Conservation (phyloP, 371 early-diverging fungal genomes). For the Encephalitozoon hellem region DNA sequence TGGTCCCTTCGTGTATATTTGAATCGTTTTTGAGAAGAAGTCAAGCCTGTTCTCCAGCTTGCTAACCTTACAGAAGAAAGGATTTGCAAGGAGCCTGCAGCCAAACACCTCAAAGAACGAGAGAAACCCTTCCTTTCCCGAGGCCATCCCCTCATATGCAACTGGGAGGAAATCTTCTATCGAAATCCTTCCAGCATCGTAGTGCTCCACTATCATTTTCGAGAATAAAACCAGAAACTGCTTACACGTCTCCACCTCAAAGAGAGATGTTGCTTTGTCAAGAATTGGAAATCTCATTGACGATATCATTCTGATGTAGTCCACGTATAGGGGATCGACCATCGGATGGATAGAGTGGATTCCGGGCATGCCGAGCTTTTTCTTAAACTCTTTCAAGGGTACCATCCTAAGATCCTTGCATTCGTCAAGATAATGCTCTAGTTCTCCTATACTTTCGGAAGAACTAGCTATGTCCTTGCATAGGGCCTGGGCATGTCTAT, state of each 20-base stretch:
- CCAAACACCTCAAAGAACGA: conserved; percentile 8
- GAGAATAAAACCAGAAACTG: conserved; percentile 15
- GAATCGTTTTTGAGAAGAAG: conserved; percentile 21
- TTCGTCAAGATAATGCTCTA: not conserved
- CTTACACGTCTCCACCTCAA: conserved; percentile 9
- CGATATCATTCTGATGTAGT: not conserved
- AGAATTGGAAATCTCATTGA: not conserved
- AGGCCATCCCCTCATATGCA: not conserved
- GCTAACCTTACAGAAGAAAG: not conserved
- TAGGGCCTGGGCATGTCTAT: not conserved
- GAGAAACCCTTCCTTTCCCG: conserved; percentile 16
- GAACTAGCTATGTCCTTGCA: not conserved
- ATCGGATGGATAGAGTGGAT: conserved; percentile 7
- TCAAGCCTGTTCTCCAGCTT: not conserved
- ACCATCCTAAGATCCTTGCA: conserved; percentile 1
- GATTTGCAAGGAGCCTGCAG: not conserved
- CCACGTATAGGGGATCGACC: conserved; percentile 6
- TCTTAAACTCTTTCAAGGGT: conserved; percentile 26
- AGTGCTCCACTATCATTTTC: not conserved
- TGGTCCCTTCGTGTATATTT: not conserved
- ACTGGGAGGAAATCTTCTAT: not conserved
- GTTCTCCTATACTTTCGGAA: not conserved
- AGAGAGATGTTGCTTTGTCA: not conserved
- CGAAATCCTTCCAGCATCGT: not conserved
- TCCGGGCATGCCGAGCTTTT: not conserved